phyloP scores from a whole-genome alignment of 176 grass and related monocot genomes.

The Sorghum bicolor region Sorghum_bicolor_NCBIv3 NC_012875.2:48325001-48325500 shows the following conservation, averaged over 20 bases:
- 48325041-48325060: constrained; percentile 30
- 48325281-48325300: neutral
- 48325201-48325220: constrained; percentile 11
- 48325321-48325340: neutral
- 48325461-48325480: neutral
- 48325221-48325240: neutral
- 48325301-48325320: neutral
- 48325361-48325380: neutral
- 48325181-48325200: neutral
- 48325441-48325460: neutral
- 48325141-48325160: constrained; percentile 44
- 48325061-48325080: neutral
- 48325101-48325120: constrained; percentile 35
- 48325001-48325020: constrained; percentile 48
- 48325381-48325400: neutral
- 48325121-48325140: constrained; percentile 30
- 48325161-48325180: constrained; percentile 33
- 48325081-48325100: constrained; percentile 23
- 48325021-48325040: constrained; percentile 51
- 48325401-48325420: neutral
- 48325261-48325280: neutral
- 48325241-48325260: neutral
- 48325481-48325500: neutral
- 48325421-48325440: neutral
- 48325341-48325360: constrained; percentile 1